Conservation (phyloP, 73 alveolate species). For the Symbiodinium natans region DNA sequence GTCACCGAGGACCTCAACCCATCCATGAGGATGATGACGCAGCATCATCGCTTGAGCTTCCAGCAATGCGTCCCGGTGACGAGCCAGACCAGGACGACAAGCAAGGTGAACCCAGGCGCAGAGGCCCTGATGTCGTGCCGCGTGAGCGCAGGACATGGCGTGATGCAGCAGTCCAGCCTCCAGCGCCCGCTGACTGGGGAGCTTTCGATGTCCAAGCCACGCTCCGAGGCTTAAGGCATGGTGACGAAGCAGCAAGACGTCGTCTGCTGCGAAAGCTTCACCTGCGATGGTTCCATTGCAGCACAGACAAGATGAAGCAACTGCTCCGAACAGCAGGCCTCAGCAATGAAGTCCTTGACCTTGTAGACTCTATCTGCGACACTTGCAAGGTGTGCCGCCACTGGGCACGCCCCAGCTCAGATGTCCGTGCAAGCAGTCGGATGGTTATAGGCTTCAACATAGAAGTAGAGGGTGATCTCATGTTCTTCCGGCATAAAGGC, state of each 20-base stretch:
- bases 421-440: neutral
- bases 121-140: neutral
- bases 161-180: neutral
- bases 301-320: neutral
- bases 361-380: neutral
- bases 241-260: neutral
- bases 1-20: neutral
- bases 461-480: constrained; percentile 24
- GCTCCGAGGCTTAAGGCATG: neutral
- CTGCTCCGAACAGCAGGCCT: neutral
- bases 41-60: neutral
- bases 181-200: neutral
- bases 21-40: neutral
- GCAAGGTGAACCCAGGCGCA: neutral
- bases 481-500: neutral
- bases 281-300: neutral
- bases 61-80: neutral
- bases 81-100: neutral
- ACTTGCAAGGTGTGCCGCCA: constrained; percentile 1
- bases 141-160: neutral
- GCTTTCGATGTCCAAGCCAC: neutral
- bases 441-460: neutral
- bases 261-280: neutral
- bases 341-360: neutral
- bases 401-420: neutral